phyloP scores from a whole-genome alignment of 495 filamentous ascomycete genomes.

The Lichina pygmaea region DNA sequence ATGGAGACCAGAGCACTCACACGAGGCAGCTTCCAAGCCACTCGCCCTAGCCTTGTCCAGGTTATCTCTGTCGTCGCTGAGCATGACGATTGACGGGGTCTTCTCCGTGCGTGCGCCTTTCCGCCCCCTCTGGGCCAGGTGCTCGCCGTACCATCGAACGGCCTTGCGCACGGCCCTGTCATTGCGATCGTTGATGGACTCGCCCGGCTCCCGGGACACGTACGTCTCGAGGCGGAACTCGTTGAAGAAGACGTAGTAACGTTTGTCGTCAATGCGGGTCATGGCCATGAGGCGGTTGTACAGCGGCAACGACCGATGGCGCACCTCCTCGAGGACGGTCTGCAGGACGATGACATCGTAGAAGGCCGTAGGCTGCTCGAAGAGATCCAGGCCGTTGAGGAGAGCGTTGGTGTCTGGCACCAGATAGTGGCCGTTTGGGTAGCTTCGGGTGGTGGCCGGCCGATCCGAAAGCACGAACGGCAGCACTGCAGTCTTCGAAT shows the following conservation, averaged over 20 bases:
- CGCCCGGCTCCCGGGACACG: constrained; percentile 40
- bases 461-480: constrained; percentile 70
- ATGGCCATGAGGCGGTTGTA: constrained; percentile 79
- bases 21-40: constrained; percentile 21
- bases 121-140: constrained; percentile 33
- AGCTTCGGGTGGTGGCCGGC: constrained; percentile 57
- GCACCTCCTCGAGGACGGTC: constrained; percentile 84
- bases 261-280: constrained; percentile 82
- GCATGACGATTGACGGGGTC: constrained; percentile 61
- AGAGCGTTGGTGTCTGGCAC: constrained; percentile 93
- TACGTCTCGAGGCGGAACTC: constrained; percentile 88
- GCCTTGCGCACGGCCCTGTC: constrained; percentile 73
- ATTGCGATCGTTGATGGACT: constrained; percentile 91
- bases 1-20: constrained; percentile 1
- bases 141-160: constrained; percentile 68
- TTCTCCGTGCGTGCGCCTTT: constrained; percentile 24
- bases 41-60: constrained; percentile 58
- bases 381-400: constrained; percentile 83
- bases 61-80: constrained; percentile 79
- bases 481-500: constrained; percentile 20
- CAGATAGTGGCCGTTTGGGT: constrained; percentile 75
- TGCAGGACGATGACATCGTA: constrained; percentile 89
- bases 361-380: constrained; percentile 75
- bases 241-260: constrained; percentile 98
- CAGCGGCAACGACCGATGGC: constrained; percentile 74